These are phyloP conservation scores for Phytophthora ramorum DNA, from an alignment of 352 stramenopile genomes.

Conservation along the genomic window DNA sequence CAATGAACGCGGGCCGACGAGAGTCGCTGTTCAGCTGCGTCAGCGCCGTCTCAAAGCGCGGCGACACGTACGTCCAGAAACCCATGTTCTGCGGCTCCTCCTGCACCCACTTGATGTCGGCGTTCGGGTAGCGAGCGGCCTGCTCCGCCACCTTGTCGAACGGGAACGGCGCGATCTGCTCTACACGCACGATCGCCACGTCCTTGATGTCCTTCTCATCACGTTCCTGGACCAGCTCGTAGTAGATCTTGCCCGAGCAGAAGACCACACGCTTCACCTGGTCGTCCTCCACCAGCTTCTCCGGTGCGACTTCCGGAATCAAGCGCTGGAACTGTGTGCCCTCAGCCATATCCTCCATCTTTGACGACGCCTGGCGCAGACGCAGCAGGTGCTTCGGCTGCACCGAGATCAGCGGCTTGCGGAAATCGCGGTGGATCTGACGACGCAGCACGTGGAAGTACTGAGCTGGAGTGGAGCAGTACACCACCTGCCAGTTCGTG, in stretches of 20 bases:
- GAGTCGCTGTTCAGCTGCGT: constrained; percentile 90
- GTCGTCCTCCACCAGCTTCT: constrained; percentile 60
- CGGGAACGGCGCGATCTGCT: constrained; percentile 98
- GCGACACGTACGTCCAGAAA: constrained; percentile 93
- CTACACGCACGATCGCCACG: constrained; percentile 93
- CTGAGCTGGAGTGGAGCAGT: constrained; percentile 94
- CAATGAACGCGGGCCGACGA: constrained; percentile 93
- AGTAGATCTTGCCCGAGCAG: constrained; percentile 98
- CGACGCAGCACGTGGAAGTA: constrained; percentile 93
- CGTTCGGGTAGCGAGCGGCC: constrained; percentile 91
- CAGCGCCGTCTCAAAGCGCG: constrained; percentile 96
- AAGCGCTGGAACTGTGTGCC: constrained; percentile 94
- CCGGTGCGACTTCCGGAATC: constrained; percentile 80
- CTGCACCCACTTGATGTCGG: constrained; percentile 95
- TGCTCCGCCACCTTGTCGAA: constrained; percentile 96
- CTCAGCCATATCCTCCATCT: constrained; percentile 93
- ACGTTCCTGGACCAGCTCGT: constrained; percentile 94
- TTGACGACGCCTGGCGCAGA: constrained; percentile 91
- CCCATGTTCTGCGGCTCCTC: constrained; percentile 98
- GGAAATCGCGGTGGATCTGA: constrained; percentile 97
- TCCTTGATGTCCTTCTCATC: constrained; percentile 86
- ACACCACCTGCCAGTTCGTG: constrained; percentile 97
- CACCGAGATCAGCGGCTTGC: constrained; percentile 96
- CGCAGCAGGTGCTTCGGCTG: constrained; percentile 96
- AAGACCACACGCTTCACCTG: constrained; percentile 91